phyloP scores from a whole-genome alignment of 805 yeast genomes.

The Geotrichum ghanense region DNA sequence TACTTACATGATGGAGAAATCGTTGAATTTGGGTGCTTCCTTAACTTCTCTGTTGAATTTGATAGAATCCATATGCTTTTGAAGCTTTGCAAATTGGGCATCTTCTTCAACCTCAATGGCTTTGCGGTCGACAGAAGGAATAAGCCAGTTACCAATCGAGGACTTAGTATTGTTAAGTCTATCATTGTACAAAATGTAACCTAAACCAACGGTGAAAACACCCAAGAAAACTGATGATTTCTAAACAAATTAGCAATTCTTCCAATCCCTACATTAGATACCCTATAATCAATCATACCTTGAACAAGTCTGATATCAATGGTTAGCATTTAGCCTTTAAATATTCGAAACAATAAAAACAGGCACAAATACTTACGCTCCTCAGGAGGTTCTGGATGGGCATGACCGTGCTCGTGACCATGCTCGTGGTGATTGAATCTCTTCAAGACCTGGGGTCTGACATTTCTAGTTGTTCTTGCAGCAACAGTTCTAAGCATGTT shows the following conservation, averaged over 20 bases:
- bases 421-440: neutral
- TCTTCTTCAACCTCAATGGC: conserved; percentile 8
- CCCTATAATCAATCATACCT: neutral
- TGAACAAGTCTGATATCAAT: neutral
- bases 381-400: conserved; percentile 2
- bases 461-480: neutral
- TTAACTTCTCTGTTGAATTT: neutral
- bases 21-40: neutral
- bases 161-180: conserved; percentile 9
- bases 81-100: conserved; percentile 6
- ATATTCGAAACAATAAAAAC: too few relatives aligned
- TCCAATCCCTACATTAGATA: neutral
- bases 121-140: conserved; percentile 10
- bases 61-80: conserved; percentile 8
- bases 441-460: neutral
- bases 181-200: conserved; percentile 12
- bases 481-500: neutral
- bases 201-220: neutral
- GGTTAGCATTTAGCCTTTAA: too few relatives aligned
- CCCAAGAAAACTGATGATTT: neutral
- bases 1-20: conserved; percentile 2
- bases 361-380: neutral
- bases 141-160: conserved; percentile 14
- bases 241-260: neutral
- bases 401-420: too few relatives aligned